A percentile compares a stretch with the other conserved stretches of the same genome.
phyloP scores from a whole-genome alignment of 2,329 filamentous ascomycete species.

The Chaetomiaceae sp. region DNA sequence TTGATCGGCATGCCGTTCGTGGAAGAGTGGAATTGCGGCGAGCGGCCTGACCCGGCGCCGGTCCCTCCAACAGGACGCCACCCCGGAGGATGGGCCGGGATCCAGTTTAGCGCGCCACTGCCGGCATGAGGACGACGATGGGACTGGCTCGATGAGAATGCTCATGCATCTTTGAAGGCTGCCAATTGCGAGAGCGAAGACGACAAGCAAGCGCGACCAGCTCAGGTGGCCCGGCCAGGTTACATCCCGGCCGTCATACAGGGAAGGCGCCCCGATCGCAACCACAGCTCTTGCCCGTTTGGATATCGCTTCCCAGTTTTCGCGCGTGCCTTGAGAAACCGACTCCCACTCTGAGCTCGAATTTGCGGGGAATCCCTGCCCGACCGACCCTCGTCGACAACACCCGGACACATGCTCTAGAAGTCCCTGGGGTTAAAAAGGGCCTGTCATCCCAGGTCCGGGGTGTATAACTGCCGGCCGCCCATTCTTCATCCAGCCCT shows the following conservation, averaged over 20 bases:
- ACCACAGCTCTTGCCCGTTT: slow-evolving; percentile 8
- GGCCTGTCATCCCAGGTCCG: neutral
- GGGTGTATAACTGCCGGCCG: neutral
- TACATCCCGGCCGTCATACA: slow-evolving; percentile 6
- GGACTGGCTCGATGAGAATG: neutral
- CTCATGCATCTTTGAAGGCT: neutral
- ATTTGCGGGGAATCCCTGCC: slow-evolving; percentile 9
- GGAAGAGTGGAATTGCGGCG: neutral
- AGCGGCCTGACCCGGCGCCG: neutral
- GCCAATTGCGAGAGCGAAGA: neutral
- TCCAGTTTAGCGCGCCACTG: slow-evolving; percentile 2
- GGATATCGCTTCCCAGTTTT: slow-evolving; percentile 1
- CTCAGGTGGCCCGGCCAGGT: neutral
- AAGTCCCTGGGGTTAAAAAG: neutral
- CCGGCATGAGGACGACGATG: neutral
- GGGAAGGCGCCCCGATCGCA: slow-evolving; percentile 7
- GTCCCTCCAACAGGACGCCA: neutral
- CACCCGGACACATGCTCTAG: too few relatives aligned
- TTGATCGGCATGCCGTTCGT: neutral
- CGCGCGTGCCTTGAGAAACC: neutral
- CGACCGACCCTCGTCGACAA: neutral
- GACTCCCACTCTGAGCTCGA: neutral
- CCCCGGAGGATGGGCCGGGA: neutral
- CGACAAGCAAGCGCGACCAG: neutral
- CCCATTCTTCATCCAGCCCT: neutral